Evolutionary conservation across 805 yeast species (phyloP), one percentile per base, ranked within the genome.

Genomic region (Cyberlindnera amylophila): DNA sequence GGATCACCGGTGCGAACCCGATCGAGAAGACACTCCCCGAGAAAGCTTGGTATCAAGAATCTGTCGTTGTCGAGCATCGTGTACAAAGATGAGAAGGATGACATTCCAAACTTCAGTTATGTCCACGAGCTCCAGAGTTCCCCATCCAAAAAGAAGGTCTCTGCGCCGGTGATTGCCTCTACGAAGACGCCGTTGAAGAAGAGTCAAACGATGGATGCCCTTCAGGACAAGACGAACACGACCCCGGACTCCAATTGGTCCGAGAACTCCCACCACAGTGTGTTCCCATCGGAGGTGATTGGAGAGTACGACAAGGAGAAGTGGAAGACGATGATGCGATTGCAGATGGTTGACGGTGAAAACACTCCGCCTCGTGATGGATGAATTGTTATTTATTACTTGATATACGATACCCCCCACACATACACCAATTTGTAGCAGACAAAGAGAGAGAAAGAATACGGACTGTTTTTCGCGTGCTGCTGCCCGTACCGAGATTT

Each of bases 281-380:
- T 53, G 46, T 70, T 66, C 30, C 85, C 86, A 1, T 69, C 79
- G 32, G 77, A 71, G 11, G 79, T 77, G 3, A 71, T 79, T 42
- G 85, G 86, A 0, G 78, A 77, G 53, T 80, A 80, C 54, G 86
- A 80, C 52, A 64, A 74, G 52, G 86, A 80, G 55, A 80, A 80
- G 56, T 79, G 85, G 85, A 65, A 73, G 43, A 74, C 77, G 0
- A 65, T 79, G 47, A 70, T 71, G 50, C 55, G 67, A 17, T 49
- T 72, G 38, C 58, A 58, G 18, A 17, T 58, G 30, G 50, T 55
- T 9, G 45, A 16, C 16, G 28, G 28, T 11, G 29, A 26, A 21
- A 21, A 21, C 24, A 21, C 24, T 6, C 24, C 24, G 24, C 24
- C 24, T 21, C 24, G 24, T 21, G 24, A 21, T 9, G 9, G 8